These are phyloP conservation scores for Olyra latifolia DNA, from an alignment of 176 grass and related monocot species.

Conservation along the genomic window DNA sequence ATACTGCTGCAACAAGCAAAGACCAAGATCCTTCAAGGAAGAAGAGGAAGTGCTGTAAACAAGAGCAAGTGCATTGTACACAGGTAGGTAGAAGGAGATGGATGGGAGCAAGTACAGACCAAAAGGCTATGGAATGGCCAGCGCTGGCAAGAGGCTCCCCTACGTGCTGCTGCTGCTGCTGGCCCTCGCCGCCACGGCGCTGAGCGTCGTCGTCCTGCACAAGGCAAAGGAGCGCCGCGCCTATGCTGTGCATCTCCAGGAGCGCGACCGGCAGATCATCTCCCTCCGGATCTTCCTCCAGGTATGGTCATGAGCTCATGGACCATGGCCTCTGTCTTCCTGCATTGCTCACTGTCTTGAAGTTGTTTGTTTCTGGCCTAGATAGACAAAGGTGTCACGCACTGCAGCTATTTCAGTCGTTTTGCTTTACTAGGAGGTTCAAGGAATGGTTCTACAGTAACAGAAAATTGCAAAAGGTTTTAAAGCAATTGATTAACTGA, in stretches of 20 bases:
- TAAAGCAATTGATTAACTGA: not conserved
- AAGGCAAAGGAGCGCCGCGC: constrained; percentile 71
- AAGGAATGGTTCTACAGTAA: not conserved
- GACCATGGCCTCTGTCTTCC: constrained; percentile 2
- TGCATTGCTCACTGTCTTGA: not conserved
- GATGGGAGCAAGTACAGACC: constrained; percentile 52
- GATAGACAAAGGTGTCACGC: constrained; percentile 4
- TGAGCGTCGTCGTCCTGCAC: constrained; percentile 63
- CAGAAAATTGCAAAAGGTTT: not conserved
- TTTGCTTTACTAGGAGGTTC: not conserved
- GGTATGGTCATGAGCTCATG: constrained; percentile 38
- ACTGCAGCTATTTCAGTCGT: not conserved
- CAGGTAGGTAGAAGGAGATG: constrained; percentile 26
- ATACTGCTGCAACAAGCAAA: constrained; percentile 2
- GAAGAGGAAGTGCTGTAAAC: not conserved
- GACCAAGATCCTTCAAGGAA: constrained; percentile 13
- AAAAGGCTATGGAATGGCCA: constrained; percentile 27
- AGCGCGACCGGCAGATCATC: constrained; percentile 63
- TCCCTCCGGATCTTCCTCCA: constrained; percentile 59
- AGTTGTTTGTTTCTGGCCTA: not conserved
- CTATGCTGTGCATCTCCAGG: constrained; percentile 49
- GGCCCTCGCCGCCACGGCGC: constrained; percentile 38
- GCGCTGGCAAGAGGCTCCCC: constrained; percentile 42
- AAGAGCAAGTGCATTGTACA: not conserved
- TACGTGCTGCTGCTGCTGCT: constrained; percentile 62